phyloP scores from a whole-genome alignment of 768 basidiomycete genomes.

The Exidia glandulosa region DNA sequence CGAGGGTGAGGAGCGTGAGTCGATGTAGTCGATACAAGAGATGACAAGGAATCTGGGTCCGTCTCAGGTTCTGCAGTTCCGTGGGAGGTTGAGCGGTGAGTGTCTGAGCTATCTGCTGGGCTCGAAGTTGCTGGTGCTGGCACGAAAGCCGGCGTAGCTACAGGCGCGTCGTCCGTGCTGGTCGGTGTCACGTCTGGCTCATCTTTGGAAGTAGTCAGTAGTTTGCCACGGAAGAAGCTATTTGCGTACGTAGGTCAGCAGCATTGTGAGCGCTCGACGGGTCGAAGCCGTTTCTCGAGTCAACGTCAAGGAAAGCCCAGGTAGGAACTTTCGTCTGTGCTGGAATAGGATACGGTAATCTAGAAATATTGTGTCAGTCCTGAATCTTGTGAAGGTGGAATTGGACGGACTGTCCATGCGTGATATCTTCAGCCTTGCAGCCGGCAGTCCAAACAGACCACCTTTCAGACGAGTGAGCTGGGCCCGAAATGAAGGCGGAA shows the following conservation, averaged over 20 bases:
- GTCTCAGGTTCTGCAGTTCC: no score
- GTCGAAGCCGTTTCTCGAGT: background rate
- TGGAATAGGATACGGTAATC: background rate
- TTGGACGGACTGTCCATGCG: background rate
- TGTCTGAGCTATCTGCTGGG: background rate
- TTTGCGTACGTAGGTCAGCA: background rate
- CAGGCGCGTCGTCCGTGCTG: background rate
- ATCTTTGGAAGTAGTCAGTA: background rate
- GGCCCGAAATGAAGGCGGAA: background rate
- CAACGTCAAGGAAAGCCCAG: background rate
- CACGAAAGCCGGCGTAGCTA: background rate
- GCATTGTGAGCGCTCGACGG: background rate
- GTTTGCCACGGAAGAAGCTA: background rate
- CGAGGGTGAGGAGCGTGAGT: background rate
- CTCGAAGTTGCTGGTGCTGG: background rate
- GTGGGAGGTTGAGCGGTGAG: no score
- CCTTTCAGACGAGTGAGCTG: background rate
- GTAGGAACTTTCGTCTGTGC: background rate
- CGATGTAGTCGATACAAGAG: background rate
- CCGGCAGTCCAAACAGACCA: background rate
- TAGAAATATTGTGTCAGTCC: background rate
- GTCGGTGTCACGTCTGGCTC: background rate
- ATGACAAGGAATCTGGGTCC: no score
- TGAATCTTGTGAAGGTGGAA: no score
- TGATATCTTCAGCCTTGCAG: background rate